Evolutionary conservation across 345 rosid genomes (phyloP).

Genomic region (Camelina sativa): DNA sequence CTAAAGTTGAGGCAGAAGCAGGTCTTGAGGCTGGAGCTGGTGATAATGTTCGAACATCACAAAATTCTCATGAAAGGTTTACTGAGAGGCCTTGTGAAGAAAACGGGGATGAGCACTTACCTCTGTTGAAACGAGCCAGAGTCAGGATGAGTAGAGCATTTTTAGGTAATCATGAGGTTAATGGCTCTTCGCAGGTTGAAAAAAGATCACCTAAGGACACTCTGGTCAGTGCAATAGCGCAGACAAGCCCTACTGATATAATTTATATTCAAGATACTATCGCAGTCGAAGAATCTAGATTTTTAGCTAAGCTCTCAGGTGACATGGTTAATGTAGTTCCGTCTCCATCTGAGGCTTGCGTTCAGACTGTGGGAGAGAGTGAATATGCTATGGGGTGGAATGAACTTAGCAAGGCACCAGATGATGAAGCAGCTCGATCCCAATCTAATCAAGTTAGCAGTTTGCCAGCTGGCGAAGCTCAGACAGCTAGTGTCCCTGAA

Average conservation of each 20-base stretch:
- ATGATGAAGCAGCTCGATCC: constrained; percentile 31
- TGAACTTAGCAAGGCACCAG: constrained; percentile 22
- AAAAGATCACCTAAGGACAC: constrained; percentile 51
- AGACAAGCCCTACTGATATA: constrained; percentile 45
- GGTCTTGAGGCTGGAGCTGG: constrained; percentile 43
- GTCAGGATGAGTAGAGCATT: constrained; percentile 83
- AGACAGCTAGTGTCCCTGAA: constrained; percentile 69
- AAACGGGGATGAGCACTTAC: constrained; percentile 94
- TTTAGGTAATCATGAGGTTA: constrained; percentile 45
- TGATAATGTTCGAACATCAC: constrained; percentile 47
- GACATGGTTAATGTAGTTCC: constrained; percentile 23
- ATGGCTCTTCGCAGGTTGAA: constrained; percentile 48
- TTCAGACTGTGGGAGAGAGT: constrained; percentile 37
- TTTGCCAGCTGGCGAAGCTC: constrained; percentile 70
- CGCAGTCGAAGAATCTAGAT: constrained; percentile 47
- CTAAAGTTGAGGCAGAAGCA: constrained; percentile 49
- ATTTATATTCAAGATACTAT: constrained; percentile 43
- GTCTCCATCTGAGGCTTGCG: constrained; percentile 44
- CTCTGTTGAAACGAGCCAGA: constrained; percentile 92
- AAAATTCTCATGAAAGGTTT: constrained; percentile 45
- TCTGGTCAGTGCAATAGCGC: constrained; percentile 47
- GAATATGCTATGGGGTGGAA: constrained; percentile 38
- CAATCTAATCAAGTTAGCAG: constrained; percentile 56
- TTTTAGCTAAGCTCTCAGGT: constrained; percentile 47
- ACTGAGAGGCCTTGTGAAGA: constrained; percentile 57